Evolutionary conservation across 805 yeast species (phyloP).

Genomic region (Kuraishia capsulata): DNA sequence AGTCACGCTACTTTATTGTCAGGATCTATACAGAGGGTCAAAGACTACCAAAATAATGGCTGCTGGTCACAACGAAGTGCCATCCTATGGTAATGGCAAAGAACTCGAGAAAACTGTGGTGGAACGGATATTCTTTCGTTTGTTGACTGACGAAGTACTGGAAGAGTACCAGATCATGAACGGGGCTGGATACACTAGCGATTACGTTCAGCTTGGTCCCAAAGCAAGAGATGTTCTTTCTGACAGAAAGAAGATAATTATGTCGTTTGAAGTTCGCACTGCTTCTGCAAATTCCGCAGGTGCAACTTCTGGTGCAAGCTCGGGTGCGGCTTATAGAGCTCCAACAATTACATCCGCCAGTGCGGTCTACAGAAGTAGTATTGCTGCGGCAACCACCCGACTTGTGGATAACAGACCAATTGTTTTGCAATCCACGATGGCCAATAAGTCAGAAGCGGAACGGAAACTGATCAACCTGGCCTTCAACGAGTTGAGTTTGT

Average conservation of each 20-base stretch:
- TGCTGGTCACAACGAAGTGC: conserved; percentile 50
- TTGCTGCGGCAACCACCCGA: too few species aligned
- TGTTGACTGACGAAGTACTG: conserved; percentile 57
- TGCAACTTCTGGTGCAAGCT: neutral
- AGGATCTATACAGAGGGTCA: conserved; percentile 76
- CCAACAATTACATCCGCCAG: neutral
- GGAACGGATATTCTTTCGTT: conserved; percentile 75
- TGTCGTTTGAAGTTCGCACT: conserved; percentile 33
- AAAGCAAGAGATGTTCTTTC: conserved; percentile 39
- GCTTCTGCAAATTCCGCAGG: neutral
- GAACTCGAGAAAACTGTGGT: conserved; percentile 55
- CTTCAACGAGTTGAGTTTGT: conserved; percentile 24
- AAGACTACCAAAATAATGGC: conserved; percentile 49
- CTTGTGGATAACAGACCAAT: neutral
- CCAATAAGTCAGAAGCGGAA: conserved; percentile 4
- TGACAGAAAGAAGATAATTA: conserved; percentile 34
- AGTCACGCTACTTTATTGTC: conserved; percentile 73
- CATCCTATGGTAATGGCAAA: conserved; percentile 67
- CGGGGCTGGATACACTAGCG: conserved; percentile 71
- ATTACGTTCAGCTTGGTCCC: conserved; percentile 60
- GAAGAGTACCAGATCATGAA: conserved; percentile 67
- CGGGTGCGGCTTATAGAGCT: neutral
- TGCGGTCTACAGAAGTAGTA: too few species aligned
- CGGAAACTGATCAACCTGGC: conserved; percentile 18
- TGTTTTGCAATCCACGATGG: neutral